Conservation (phyloP, 116 monocot species). For the Iris pallida region DNA sequence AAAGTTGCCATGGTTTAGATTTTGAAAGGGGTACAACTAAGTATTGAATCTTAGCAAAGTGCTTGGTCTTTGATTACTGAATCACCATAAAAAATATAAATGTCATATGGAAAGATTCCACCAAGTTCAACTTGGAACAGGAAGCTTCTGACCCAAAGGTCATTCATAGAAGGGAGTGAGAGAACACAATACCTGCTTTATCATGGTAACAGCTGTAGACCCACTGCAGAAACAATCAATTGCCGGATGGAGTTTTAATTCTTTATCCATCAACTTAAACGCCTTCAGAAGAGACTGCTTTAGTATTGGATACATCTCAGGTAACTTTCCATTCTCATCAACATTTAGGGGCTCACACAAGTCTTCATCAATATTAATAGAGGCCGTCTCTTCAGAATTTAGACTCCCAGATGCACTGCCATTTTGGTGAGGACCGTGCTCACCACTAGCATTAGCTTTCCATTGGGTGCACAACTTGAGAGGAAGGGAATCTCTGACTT, state of each 20-base stretch:
- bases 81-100: background rate
- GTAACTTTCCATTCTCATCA: slow-evolving; percentile 43
- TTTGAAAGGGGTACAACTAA: background rate
- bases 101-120: background rate
- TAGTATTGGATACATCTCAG: slow-evolving; percentile 49
- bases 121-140: slow-evolving; percentile 13
- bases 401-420: slow-evolving; percentile 27
- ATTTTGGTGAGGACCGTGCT: slow-evolving; percentile 22
- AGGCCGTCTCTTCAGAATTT: slow-evolving; percentile 50
- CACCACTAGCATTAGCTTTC: slow-evolving; percentile 25
- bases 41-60: background rate
- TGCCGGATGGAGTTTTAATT: slow-evolving; percentile 51
- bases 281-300: slow-evolving; percentile 62
- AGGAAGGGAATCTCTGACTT: slow-evolving; percentile 86
- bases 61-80: background rate
- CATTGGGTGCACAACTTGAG: slow-evolving; percentile 53
- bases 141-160: background rate
- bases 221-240: slow-evolving; percentile 90
- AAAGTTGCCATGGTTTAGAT: background rate
- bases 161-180: background rate
- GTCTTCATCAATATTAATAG: slow-evolving; percentile 43
- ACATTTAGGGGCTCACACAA: slow-evolving; percentile 37
- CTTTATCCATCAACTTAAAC: slow-evolving; percentile 81
- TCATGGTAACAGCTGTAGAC: slow-evolving; percentile 62
- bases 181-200: slow-evolving; percentile 64